Evolutionary conservation across 2,329 filamentous ascomycete species (phyloP).

Genomic region (Endothia cerciana): DNA sequence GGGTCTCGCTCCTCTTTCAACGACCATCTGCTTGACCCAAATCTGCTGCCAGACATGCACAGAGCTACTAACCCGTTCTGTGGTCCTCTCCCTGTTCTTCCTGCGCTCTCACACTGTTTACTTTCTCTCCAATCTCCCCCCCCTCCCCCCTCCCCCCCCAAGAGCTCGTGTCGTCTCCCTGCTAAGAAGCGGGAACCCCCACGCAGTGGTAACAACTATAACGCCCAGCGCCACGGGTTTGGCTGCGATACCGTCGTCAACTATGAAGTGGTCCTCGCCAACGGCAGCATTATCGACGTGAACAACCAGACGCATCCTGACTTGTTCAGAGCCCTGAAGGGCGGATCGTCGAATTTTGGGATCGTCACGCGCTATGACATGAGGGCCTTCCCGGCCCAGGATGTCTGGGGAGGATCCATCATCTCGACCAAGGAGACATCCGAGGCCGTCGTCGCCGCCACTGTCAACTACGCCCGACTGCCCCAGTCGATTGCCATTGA

Average conservation of each 20-base stretch:
- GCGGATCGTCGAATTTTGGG: conserved; percentile 48
- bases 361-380: conserved; percentile 36
- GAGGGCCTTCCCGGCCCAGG: conserved; percentile 26
- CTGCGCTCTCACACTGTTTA: neutral
- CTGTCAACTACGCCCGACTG: conserved; percentile 2
- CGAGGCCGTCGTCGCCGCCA: conserved; percentile 6
- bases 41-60: no score
- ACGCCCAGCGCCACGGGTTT: conserved; percentile 11
- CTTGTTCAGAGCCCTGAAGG: conserved; percentile 17
- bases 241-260: conserved; percentile 21
- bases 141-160: no score
- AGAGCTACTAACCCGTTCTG: no score
- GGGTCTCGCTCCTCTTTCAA: no score
- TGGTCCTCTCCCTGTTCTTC: neutral
- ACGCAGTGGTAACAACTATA: conserved; percentile 1
- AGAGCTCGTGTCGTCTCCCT: neutral
- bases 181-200: neutral
- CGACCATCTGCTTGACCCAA: no score
- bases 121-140: neutral
- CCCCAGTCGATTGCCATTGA: neutral
- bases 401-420: conserved; percentile 34
- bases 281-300: conserved; percentile 15
- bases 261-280: conserved; percentile 16
- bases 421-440: conserved; percentile 19
- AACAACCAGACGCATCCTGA: conserved; percentile 10